Base-by-base conservation (phyloP, 1,284 basidiomycete genomes). In the Ustilago sp. region DNA sequence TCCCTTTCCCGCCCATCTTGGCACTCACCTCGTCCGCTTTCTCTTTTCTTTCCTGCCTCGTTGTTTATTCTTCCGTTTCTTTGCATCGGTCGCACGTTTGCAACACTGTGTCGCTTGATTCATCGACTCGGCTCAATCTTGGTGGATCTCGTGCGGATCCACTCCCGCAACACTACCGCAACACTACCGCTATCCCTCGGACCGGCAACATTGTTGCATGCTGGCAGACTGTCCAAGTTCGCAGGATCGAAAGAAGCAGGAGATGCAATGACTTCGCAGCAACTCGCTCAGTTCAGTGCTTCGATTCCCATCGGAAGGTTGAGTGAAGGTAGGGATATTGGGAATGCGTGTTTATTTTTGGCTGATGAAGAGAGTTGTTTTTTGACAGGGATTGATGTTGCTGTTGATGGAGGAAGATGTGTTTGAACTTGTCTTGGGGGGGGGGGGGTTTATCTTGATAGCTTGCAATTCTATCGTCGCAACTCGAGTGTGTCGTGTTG, bases 301-400 rank as follows among this genome's bases (percentile, higher is more conserved):
- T 57, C 53, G 1, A 71, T 79, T 43, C 77, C 77, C 2, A 63
- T 79, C 4, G 77, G 77, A 4, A 38, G 77, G 4, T 32, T 79
- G 3, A 45, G 41, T 8, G 58, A 72, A 32, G 74, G 65, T 0
- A 51, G 31, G 23, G 77, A 79, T 47, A 63, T 79, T 38, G 77
- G 69, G 8, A 79, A 79, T 41, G 77, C 77, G 9, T 70, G 64
- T 47, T 51, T 79, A 15, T 79, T 79, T 51, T 50, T 79, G n/a
- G 77, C 77, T 31, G 77, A 79, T 28, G 23, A 51, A 9, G 45
- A 36, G 0, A 60, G 54, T 9, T 6, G 15, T 3, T 79, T 79
- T 35, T 59, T 79, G 17, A 79, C 77, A 3, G 77, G 77, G 1
- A 63, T 73, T 23, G 77, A 79, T 17, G 17, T 79, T 8, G 59